phyloP scores from a whole-genome alignment of 306 rosid genomes.

The Cyamopsis tetragonoloba region DNA sequence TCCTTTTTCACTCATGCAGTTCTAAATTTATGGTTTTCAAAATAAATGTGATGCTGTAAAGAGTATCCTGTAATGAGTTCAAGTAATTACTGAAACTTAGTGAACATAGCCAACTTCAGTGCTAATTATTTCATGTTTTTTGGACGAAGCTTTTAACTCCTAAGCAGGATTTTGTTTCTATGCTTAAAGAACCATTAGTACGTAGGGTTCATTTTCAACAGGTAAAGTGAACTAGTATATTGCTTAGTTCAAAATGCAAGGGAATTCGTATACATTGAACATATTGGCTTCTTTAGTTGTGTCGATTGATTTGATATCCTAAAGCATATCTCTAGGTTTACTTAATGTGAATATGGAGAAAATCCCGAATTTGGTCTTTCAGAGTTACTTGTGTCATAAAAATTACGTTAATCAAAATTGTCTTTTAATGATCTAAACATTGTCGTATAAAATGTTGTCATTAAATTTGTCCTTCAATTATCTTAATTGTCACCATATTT shows the following conservation, averaged over 20 bases:
- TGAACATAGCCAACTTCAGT: background rate
- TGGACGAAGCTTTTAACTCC: background rate
- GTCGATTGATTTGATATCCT: background rate
- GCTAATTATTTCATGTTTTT: background rate
- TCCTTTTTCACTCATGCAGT: background rate
- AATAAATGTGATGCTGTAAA: background rate
- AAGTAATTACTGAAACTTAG: background rate
- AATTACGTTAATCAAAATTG: too few species aligned
- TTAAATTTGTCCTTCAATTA: too few species aligned
- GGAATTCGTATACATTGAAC: background rate
- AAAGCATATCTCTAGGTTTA: background rate
- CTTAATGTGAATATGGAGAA: background rate
- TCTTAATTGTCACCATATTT: too few species aligned
- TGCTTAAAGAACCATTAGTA: background rate
- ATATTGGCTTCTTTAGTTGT: background rate
- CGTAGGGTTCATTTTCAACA: background rate
- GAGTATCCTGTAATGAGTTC: background rate
- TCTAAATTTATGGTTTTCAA: background rate
- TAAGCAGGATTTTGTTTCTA: background rate
- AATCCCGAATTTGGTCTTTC: too few species aligned
- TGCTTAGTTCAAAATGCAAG: background rate
- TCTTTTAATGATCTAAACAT: too few species aligned
- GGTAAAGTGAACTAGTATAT: background rate
- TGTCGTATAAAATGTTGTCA: too few species aligned
- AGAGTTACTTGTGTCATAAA: too few species aligned